phyloP scores from a whole-genome alignment of 257 asterid species.

The Solanum paucissectum region DNA sequence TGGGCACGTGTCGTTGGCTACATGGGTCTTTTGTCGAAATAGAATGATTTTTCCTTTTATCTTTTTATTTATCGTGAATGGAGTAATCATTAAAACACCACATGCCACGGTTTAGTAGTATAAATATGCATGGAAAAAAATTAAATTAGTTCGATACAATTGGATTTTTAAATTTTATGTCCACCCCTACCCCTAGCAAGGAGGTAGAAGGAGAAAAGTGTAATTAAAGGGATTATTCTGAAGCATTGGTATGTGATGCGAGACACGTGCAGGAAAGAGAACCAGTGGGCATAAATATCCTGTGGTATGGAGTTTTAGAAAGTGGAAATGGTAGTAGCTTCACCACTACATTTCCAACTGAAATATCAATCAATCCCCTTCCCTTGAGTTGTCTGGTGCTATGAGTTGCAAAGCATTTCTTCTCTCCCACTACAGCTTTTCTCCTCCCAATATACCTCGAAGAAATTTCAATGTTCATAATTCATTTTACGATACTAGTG shows the following conservation, averaged over 20 bases:
- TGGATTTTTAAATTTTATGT: not conserved
- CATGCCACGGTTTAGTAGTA: not conserved
- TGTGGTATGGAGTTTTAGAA: not conserved
- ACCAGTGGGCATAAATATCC: not conserved
- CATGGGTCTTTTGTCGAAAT: not conserved
- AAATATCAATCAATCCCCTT: not conserved
- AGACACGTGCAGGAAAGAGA: not conserved
- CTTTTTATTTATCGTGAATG: not conserved
- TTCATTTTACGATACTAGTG: not conserved
- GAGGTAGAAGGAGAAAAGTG: not conserved
- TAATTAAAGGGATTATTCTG: not conserved
- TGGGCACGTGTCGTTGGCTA: not conserved
- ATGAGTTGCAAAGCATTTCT: slow-evolving; percentile 62
- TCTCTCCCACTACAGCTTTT: slow-evolving; percentile 19
- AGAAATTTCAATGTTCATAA: not conserved
- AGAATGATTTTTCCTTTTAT: too few species aligned
- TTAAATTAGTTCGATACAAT: not conserved
- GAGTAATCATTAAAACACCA: too few species aligned
- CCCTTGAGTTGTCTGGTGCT: slow-evolving; percentile 8
- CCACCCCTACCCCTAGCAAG: not conserved
- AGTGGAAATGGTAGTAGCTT: not conserved
- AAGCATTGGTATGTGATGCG: not conserved
- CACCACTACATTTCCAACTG: not conserved
- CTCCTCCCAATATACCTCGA: slow-evolving; percentile 30
- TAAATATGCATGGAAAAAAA: not conserved